Percentiles rank a stretch among this genome's conserved stretches.
Conservation (phyloP, 1,139 yeast genomes). For the Debaryomyces subglobosus region DNA sequence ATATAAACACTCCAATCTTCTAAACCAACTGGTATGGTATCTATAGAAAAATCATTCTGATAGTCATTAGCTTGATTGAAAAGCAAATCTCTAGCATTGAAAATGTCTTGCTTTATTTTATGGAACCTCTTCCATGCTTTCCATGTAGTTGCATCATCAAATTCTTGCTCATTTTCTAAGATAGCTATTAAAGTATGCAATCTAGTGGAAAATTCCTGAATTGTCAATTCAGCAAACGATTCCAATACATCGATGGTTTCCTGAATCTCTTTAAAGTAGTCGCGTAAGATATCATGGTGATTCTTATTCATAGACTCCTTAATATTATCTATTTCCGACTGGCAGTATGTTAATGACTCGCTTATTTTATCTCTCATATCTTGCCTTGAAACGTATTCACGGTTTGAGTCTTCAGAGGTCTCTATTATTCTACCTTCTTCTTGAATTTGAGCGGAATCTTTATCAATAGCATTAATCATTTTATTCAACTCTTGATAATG, state of each 20-base stretch:
- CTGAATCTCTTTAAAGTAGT: conserved; percentile 51
- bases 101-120: conserved; percentile 55
- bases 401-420: conserved; percentile 27
- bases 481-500: conserved; percentile 51
- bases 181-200: conserved; percentile 36
- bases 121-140: conserved; percentile 70
- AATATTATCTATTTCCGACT: conserved; percentile 32
- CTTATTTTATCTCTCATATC: conserved; percentile 57
- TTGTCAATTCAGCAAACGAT: conserved; percentile 69
- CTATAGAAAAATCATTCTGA: conserved; percentile 21
- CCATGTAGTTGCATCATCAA: conserved; percentile 51
- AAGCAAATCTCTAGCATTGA: conserved; percentile 59
- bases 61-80: conserved; percentile 48
- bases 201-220: conserved; percentile 53
- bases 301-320: conserved; percentile 39
- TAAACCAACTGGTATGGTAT: conserved; percentile 42
- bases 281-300: conserved; percentile 33
- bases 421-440: conserved; percentile 36
- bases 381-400: conserved; percentile 53
- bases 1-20: conserved; percentile 54
- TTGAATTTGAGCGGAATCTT: conserved; percentile 48
- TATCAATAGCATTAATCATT: conserved; percentile 52
- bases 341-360: conserved; percentile 38
- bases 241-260: conserved; percentile 66
- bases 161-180: conserved; percentile 23